Base-by-base conservation (phyloP, 1,139 yeast genomes). In the Suhomyces atakaporum region DNA sequence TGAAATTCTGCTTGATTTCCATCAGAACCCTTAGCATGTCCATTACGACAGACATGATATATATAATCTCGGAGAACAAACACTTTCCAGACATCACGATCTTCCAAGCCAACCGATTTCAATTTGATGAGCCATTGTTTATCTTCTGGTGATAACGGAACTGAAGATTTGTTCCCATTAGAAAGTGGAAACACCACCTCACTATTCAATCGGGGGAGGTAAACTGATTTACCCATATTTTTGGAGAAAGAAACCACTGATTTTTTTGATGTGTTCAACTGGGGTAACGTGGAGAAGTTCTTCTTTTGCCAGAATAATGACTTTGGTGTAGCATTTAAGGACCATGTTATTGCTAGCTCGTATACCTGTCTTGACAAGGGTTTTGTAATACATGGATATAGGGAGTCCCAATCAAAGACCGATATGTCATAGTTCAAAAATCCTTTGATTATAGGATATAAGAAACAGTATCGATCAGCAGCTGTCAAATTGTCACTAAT, bases 1-100 rank as follows among this genome's bases (percentile, higher is more conserved):
- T 44, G 45, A 24, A 27, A 25, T 37, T 12, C 12, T 9, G 32
- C 46, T n/a, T 33, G 36, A 19, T 39, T 43, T 8, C 19, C 7
- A 16, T 9, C 15, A 18, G 12, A 9, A 39, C 38, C 27, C 48
- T 31, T 35, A 48, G 40, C 25, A 26, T 38, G 54, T 29, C 35
- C 38, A 33, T 39, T 46, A 38, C 68, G 63, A 3, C 85, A 78
- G 3, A 83, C 79, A 41, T 81, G 76, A 47, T 65, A 72, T 6
- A 89, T 74, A 49, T 88, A 86, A 29, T 81, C 82, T 39, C 90
- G 69, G 35, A 88, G 53, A 7, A 76, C 75, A 24, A 81, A 79
- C 5, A 92, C 64, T 58, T 90, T 92, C 97, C 97, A 90, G 15
- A 87, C 53, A 35, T 89, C 95, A 10, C 69, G 73, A 12, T 79